Conservation (phyloP, 202 grass and related monocot species). For the Cymbopogon flexuosus region DNA sequence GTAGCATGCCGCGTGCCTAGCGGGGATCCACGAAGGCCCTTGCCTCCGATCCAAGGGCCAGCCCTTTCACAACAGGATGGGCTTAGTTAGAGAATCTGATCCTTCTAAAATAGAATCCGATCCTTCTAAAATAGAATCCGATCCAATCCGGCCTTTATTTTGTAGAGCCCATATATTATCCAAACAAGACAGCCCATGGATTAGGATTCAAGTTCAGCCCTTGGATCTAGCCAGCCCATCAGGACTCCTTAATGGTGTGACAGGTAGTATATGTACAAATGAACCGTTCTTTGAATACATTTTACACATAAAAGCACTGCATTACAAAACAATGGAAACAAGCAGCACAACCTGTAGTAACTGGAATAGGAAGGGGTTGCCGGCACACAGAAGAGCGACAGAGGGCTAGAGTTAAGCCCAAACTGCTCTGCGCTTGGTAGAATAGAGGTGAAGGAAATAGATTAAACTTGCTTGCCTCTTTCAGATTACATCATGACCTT, state of each 20-base stretch:
- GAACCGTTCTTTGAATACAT: not conserved
- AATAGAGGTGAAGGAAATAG: not conserved
- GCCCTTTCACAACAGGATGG: too few species aligned
- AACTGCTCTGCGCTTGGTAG: not conserved
- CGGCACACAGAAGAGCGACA: not conserved
- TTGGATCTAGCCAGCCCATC: not conserved
- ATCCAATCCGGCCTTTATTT: too few species aligned
- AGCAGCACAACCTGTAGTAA: not conserved
- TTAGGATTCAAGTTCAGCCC: too few species aligned
- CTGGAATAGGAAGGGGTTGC: not conserved
- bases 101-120: too few species aligned
- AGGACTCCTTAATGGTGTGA: not conserved
- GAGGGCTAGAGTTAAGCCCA: not conserved
- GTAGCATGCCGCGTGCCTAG: too few species aligned
- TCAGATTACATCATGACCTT: not conserved
- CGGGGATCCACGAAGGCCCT: too few species aligned
- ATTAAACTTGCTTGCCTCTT: not conserved
- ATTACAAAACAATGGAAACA: slow-evolving; percentile 12
- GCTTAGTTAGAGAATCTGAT: too few species aligned
- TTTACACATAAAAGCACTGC: not conserved
- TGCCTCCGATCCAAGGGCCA: too few species aligned
- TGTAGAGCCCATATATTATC: too few species aligned
- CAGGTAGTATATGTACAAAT: not conserved
- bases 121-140: too few species aligned
- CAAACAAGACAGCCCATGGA: too few species aligned